Conservation (phyloP, 1,139 yeast genomes). For the Pneumocystis sp. region DNA sequence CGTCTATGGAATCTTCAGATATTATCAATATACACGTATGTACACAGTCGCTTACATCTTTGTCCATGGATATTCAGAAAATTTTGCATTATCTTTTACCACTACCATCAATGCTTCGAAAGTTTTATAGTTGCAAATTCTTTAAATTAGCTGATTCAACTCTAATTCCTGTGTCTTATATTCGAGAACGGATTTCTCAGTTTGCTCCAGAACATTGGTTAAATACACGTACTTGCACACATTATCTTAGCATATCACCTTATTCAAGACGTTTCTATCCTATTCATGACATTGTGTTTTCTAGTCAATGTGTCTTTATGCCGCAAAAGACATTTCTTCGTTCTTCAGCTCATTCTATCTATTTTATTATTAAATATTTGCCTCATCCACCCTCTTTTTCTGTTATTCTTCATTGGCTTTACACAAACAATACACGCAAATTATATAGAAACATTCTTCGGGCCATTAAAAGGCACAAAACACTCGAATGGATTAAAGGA, state of each 20-base stretch:
- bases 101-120: background rate
- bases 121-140: background rate
- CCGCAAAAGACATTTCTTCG: background rate
- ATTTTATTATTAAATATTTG: too few species aligned
- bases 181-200: background rate
- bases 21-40: too few species aligned
- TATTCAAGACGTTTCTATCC: background rate
- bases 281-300: background rate
- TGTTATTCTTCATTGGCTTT: background rate
- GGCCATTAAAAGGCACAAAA: background rate
- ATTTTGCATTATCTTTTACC: background rate
- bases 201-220: background rate
- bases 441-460: background rate
- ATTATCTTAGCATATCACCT: background rate
- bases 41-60: too few species aligned
- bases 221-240: background rate
- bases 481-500: background rate
- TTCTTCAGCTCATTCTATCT: background rate
- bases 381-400: background rate
- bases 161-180: background rate
- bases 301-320: background rate
- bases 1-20: background rate
- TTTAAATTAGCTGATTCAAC: background rate
- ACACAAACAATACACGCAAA: background rate
- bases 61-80: background rate